A percentile compares a stretch with the other conserved stretches of the same genome.
Conservation (phyloP, 2,329 filamentous ascomycete genomes). For the Cercospora berteroae region DNA sequence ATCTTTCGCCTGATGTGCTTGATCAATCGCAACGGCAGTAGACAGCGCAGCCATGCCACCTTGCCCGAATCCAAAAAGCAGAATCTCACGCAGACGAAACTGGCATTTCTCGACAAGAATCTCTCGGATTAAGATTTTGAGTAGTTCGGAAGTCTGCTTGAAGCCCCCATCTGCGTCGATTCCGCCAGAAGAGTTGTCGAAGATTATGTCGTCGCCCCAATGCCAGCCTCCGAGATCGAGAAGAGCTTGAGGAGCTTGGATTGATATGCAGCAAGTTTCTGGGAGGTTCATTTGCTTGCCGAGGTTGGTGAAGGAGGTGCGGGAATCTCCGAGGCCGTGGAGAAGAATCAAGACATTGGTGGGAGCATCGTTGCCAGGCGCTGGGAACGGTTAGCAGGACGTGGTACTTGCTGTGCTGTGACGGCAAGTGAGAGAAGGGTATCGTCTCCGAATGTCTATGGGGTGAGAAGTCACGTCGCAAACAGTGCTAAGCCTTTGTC, state of each 20-base stretch:
- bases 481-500: too few species aligned
- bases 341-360: slow-evolving; percentile 77
- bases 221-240: slow-evolving; percentile 65
- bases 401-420: background rate
- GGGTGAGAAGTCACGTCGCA: background rate
- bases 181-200: slow-evolving; percentile 52
- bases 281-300: slow-evolving; percentile 69
- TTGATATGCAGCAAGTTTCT: slow-evolving; percentile 70
- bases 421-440: background rate
- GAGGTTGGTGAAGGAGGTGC: slow-evolving; percentile 66
- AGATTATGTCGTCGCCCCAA: slow-evolving; percentile 60
- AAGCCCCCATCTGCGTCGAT: slow-evolving; percentile 58
- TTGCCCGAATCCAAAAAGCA: slow-evolving; percentile 58
- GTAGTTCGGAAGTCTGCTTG: slow-evolving; percentile 41
- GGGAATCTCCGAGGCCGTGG: slow-evolving; percentile 79
- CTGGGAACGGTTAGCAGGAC: slow-evolving; percentile 29
- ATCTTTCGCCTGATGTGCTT: slow-evolving; percentile 7
- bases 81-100: slow-evolving; percentile 50
- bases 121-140: slow-evolving; percentile 48
- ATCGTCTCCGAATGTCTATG: background rate
- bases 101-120: slow-evolving; percentile 50
- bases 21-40: slow-evolving; percentile 36
- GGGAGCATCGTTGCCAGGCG: slow-evolving; percentile 55
- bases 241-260: slow-evolving; percentile 68
- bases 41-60: slow-evolving; percentile 57